Percentiles rank a stretch among this genome's conserved stretches.
phyloP scores from a whole-genome alignment of 768 basidiomycete species.

The Calocybe cyanea region DNA sequence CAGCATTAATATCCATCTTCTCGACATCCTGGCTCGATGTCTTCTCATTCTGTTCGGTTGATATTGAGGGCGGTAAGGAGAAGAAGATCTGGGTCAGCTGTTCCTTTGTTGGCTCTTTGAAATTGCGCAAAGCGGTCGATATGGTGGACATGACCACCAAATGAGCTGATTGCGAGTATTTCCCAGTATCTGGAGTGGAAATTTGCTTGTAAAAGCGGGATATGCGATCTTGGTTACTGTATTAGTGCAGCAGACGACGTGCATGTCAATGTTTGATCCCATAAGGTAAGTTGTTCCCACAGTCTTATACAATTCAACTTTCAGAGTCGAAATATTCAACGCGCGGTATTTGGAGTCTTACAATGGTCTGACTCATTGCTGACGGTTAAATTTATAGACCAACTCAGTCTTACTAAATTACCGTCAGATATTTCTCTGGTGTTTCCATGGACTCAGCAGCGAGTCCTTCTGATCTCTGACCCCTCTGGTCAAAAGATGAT shows the following conservation, averaged over 20 bases:
- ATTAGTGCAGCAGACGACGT: no score
- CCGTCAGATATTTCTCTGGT: no score
- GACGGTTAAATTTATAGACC: no score
- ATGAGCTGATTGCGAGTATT: neutral
- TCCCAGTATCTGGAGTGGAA: neutral
- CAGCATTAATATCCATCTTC: constrained; percentile 86
- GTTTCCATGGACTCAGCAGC: no score
- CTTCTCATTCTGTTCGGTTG: constrained; percentile 21
- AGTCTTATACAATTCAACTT: neutral
- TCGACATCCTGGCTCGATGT: constrained; percentile 40
- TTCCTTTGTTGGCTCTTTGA: constrained; percentile 91
- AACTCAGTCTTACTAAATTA: no score
- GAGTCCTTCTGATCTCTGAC: no score
- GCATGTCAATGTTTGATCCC: neutral
- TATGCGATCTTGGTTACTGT: neutral
- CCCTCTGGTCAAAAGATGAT: no score
- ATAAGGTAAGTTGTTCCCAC: neutral
- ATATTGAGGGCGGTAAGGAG: constrained; percentile 60
- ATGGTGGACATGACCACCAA: constrained; percentile 64
- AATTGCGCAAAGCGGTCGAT: constrained; percentile 83
- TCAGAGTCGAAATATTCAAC: no score
- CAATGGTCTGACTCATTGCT: no score
- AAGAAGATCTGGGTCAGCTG: constrained; percentile 84
- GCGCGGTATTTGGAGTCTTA: no score
- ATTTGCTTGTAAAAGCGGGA: neutral